Conservation (phyloP, 768 basidiomycete genomes). For the Pholiota molesta region DNA sequence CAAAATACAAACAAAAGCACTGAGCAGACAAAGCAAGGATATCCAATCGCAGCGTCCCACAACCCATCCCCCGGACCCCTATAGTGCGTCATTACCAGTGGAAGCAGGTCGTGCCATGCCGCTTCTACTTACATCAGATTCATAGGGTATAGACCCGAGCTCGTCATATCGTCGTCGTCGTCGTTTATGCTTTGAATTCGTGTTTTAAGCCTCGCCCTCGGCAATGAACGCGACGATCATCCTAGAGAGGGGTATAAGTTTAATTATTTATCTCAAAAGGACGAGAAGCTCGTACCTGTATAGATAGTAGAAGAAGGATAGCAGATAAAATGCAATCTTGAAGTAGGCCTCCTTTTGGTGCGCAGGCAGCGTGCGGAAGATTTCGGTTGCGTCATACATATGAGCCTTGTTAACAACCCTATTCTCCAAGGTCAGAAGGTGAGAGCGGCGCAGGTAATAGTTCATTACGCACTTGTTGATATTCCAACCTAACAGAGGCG, state of each 20-base stretch:
- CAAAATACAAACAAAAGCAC: conserved; percentile 1
- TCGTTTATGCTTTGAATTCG: conserved; percentile 6
- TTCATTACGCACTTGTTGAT: conserved; percentile 83
- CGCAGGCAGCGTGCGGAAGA: conserved; percentile 88
- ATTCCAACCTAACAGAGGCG: conserved; percentile 86
- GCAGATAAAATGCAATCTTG: conserved; percentile 90
- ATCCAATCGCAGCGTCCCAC: conserved; percentile 9
- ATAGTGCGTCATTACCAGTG: conserved; percentile 5
- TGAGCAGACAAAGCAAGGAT: neutral
- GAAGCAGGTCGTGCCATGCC: conserved; percentile 4
- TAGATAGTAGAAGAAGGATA: conserved; percentile 91
- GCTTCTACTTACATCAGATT: neutral
- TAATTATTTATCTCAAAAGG: neutral
- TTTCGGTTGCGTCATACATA: conserved; percentile 99
- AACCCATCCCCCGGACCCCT: conserved; percentile 1
- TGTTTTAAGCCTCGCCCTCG: conserved; percentile 53
- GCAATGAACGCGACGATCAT: conserved; percentile 88
- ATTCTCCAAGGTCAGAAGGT: neutral
- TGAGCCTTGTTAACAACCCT: conserved; percentile 73
- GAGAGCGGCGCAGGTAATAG: neutral
- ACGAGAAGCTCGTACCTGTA: conserved; percentile 63
- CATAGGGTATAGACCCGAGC: conserved; percentile 13
- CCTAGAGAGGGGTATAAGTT: conserved; percentile 35
- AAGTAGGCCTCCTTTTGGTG: conserved; percentile 97
- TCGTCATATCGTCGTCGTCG: conserved; percentile 13